These are phyloP conservation scores for Hirsutella rhossiliensis DNA, from an alignment of 2,329 filamentous ascomycete species.

Conservation along the genomic window DNA sequence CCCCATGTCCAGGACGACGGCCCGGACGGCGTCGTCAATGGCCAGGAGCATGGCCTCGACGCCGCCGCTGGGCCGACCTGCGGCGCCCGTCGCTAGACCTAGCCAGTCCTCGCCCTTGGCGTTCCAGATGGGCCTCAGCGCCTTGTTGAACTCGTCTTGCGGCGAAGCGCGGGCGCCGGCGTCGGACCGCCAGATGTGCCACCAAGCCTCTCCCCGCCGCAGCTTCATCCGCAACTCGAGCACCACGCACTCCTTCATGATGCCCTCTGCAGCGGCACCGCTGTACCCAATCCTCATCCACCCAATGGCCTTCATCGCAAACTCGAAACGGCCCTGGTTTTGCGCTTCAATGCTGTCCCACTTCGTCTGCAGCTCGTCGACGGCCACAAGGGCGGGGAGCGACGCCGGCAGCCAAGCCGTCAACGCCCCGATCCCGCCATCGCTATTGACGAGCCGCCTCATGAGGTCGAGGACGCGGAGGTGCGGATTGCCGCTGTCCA, in stretches of 20 bases:
- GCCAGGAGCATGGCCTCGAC: slow-evolving; percentile 35
- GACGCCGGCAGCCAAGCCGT: slow-evolving; percentile 45
- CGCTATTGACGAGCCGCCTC: slow-evolving; percentile 42
- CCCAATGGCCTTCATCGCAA: slow-evolving; percentile 42
- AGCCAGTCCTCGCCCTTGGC: slow-evolving; percentile 31
- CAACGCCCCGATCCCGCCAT: slow-evolving; percentile 37
- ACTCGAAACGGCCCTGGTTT: slow-evolving; percentile 33
- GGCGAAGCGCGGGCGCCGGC: slow-evolving; percentile 7
- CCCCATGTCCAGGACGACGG: slow-evolving; percentile 7
- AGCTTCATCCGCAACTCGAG: slow-evolving; percentile 40
- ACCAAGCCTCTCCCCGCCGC: slow-evolving; percentile 36
- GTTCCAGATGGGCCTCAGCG: slow-evolving; percentile 33
- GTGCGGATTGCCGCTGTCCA: slow-evolving; percentile 56
- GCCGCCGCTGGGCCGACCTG: slow-evolving; percentile 24
- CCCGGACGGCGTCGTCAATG: slow-evolving; percentile 33
- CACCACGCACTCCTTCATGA: slow-evolving; percentile 23
- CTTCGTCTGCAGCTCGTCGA: slow-evolving; percentile 46
- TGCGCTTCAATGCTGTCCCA: slow-evolving; percentile 32
- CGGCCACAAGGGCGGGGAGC: slow-evolving; percentile 49
- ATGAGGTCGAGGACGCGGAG: slow-evolving; percentile 49
- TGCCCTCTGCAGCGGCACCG: slow-evolving; percentile 16
- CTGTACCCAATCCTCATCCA: slow-evolving; percentile 45
- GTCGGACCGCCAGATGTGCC: slow-evolving; percentile 32
- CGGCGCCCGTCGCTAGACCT: slow-evolving; percentile 35
- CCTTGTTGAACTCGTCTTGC: slow-evolving; percentile 23